Conservation (phyloP, 2,329 filamentous ascomycete genomes). For the Coleophoma cylindrospora region DNA sequence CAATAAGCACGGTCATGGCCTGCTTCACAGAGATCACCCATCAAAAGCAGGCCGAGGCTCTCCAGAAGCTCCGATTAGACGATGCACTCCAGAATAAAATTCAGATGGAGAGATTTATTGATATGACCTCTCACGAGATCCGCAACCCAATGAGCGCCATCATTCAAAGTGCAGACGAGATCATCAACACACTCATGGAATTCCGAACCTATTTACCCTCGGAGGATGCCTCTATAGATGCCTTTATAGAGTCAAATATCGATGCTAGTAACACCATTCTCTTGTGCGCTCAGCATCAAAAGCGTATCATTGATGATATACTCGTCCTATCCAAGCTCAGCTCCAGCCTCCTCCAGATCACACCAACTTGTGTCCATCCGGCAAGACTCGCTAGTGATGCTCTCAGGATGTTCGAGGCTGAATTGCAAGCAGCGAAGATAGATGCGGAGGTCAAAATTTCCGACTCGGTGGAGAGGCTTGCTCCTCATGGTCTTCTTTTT, state of each 20-base stretch:
- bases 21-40: slow-evolving; percentile 11
- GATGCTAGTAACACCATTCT: slow-evolving; percentile 75
- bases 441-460: too few species aligned
- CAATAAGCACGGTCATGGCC: slow-evolving; percentile 10
- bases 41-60: slow-evolving; percentile 18
- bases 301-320: slow-evolving; percentile 72
- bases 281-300: slow-evolving; percentile 75
- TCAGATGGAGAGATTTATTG: slow-evolving; percentile 78
- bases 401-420: slow-evolving; percentile 67
- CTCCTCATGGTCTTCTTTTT: too few species aligned
- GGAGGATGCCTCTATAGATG: slow-evolving; percentile 12
- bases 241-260: slow-evolving; percentile 54
- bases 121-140: slow-evolving; percentile 69
- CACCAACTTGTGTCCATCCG: slow-evolving; percentile 64
- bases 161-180: slow-evolving; percentile 69
- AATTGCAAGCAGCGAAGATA: too few species aligned
- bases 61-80: slow-evolving; percentile 35
- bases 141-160: slow-evolving; percentile 70
- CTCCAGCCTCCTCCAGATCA: slow-evolving; percentile 67
- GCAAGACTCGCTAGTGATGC: slow-evolving; percentile 60
- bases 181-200: slow-evolving; percentile 47
- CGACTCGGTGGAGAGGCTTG: too few species aligned
- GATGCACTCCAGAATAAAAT: slow-evolving; percentile 55
- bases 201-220: slow-evolving; percentile 27
- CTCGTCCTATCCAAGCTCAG: slow-evolving; percentile 72